Percentiles rank a stretch among this genome's conserved stretches.
These are phyloP conservation scores for Mortierella antarctica DNA, from an alignment of 192 early-diverging fungal species.

Conservation along the genomic window DNA sequence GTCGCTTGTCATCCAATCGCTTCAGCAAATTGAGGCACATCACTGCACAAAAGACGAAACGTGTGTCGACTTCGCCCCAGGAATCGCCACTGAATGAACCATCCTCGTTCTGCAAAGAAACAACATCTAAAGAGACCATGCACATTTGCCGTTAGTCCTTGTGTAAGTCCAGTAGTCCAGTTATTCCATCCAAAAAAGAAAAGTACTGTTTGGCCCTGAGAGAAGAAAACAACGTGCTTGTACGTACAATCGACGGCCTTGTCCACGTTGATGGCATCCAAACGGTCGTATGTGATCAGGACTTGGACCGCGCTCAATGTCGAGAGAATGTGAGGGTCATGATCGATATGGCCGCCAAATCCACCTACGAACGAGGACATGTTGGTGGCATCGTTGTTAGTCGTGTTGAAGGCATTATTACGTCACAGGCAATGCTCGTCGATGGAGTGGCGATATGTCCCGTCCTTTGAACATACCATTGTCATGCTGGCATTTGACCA, in stretches of 20 bases:
- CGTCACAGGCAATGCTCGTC: conserved; percentile 6
- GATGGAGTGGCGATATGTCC: background rate
- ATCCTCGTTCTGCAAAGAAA: conserved; percentile 64
- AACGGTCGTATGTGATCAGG: conserved; percentile 80
- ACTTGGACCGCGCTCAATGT: conserved; percentile 94
- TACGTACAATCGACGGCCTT: conserved; percentile 76
- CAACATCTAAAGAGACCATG: conserved; percentile 63
- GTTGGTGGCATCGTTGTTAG: background rate
- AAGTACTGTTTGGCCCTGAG: no score
- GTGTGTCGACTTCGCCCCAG: conserved; percentile 95
- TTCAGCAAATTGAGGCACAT: conserved; percentile 82
- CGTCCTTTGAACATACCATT: conserved; percentile 65
- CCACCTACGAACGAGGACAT: conserved; percentile 65
- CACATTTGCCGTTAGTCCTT: background rate
- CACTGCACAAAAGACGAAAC: conserved; percentile 91
- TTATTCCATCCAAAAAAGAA: no score
- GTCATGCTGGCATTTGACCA: conserved; percentile 80
- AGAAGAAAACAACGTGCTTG: background rate
- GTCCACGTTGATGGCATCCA: conserved; percentile 78
- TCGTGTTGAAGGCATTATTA: conserved; percentile 2
- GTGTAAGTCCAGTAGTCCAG: no score
- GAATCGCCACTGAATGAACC: conserved; percentile 92
- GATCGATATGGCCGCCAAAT: conserved; percentile 87
- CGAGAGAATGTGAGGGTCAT: conserved; percentile 92
- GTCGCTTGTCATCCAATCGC: conserved; percentile 71